Conservation (phyloP, 1,284 basidiomycete genomes). For the Agroathelia rolfsii region DNA sequence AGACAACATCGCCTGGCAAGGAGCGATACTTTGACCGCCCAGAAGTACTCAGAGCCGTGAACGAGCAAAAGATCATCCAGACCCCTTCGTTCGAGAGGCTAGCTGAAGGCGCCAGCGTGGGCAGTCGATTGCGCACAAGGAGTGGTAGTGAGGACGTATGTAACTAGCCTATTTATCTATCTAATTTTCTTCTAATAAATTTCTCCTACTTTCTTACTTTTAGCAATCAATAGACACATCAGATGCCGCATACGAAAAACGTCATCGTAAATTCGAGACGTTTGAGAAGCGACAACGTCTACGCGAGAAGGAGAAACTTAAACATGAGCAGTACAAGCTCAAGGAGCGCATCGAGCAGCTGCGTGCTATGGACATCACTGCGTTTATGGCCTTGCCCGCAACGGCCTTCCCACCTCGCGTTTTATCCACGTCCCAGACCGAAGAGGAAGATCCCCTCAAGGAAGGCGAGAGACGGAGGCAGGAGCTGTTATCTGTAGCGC, state of each 20-base stretch:
- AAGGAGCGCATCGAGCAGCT: conserved; percentile 82
- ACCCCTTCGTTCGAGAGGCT: conserved; percentile 58
- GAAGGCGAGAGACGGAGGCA: conserved; percentile 64
- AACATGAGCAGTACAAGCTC: conserved; percentile 86
- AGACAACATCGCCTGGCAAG: conserved; percentile 48
- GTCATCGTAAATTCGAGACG: conserved; percentile 79
- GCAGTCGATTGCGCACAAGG: conserved; percentile 57
- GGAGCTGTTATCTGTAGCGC: conserved; percentile 62
- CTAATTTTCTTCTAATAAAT: conserved; percentile 9
- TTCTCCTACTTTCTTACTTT: conserved; percentile 8
- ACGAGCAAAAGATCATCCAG: conserved; percentile 58
- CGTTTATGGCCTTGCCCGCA: conserved; percentile 54
- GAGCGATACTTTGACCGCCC: conserved; percentile 70
- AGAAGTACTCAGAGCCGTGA: conserved; percentile 61
- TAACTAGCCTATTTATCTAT: conserved; percentile 14
- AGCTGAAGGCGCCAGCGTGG: conserved; percentile 48
- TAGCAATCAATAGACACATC: conserved; percentile 65
- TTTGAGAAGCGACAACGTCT: conserved; percentile 80
- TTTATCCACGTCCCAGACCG: conserved; percentile 16
- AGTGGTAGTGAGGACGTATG: conserved; percentile 62
- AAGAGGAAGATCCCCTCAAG: conserved; percentile 23
- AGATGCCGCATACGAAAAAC: conserved; percentile 75
- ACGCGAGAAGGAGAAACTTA: conserved; percentile 83
- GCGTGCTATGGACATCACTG: conserved; percentile 56
- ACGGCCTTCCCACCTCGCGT: conserved; percentile 37